These are phyloP conservation scores for Heritiera fomes DNA, from an alignment of 345 rosid genomes.

Conservation along the genomic window DNA sequence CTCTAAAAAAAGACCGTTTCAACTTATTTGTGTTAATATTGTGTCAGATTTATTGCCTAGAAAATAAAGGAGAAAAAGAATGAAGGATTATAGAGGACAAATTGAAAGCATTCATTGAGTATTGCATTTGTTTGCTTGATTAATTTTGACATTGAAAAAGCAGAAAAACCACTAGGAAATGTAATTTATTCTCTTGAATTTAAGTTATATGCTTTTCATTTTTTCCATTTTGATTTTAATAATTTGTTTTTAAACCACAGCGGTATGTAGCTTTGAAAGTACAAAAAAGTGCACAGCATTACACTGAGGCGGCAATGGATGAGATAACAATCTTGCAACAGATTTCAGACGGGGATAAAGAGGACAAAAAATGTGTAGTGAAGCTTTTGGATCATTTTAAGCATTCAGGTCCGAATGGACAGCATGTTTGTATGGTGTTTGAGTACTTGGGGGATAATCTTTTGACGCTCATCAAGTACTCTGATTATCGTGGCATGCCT, in stretches of 20 bases:
- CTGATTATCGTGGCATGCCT: slow-evolving; percentile 59
- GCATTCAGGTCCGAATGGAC: slow-evolving; percentile 83
- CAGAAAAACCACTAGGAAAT: neutral
- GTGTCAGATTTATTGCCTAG: neutral
- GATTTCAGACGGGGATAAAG: slow-evolving; percentile 61
- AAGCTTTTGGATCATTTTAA: slow-evolving; percentile 78
- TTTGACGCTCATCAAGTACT: slow-evolving; percentile 64
- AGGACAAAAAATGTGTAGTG: slow-evolving; percentile 63
- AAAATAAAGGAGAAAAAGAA: neutral
- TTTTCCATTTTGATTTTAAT: neutral
- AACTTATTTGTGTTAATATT: neutral
- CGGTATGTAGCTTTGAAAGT: slow-evolving; percentile 66
- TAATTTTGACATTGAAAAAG: neutral
- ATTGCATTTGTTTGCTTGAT: neutral
- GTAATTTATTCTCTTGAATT: neutral
- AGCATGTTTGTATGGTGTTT: slow-evolving; percentile 80
- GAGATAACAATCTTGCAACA: slow-evolving; percentile 76
- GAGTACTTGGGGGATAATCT: slow-evolving; percentile 78
- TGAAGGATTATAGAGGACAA: neutral
- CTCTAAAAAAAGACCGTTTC: neutral
- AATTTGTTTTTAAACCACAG: slow-evolving; percentile 30
- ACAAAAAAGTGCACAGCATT: slow-evolving; percentile 78
- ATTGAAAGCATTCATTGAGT: neutral
- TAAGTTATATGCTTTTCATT: neutral
- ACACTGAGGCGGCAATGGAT: slow-evolving; percentile 82